Evolutionary conservation across 2,329 filamentous ascomycete species (phyloP).

Genomic region (Sphaerulina populicola): DNA sequence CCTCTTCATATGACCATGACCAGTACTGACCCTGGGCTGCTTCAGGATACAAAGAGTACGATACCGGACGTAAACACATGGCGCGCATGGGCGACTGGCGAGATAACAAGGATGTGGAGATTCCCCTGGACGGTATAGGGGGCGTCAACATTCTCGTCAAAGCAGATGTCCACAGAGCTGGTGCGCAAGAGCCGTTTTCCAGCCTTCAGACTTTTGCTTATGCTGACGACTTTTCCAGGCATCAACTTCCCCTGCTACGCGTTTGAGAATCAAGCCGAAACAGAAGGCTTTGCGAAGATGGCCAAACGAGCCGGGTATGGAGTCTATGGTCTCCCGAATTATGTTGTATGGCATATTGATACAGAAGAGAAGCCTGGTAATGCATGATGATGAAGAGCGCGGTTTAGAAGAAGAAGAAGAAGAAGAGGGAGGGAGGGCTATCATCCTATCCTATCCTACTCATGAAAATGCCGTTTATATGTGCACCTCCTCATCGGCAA

Average conservation of each 20-base stretch:
- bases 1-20: neutral
- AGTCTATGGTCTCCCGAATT: conserved; percentile 89
- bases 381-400: conserved; percentile 28
- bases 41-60: conserved; percentile 80
- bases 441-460: neutral
- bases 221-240: conserved; percentile 44
- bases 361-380: conserved; percentile 92
- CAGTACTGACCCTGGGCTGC: neutral
- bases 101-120: conserved; percentile 82
- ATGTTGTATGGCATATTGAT: conserved; percentile 97
- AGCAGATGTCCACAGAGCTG: conserved; percentile 90
- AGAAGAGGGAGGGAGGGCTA: neutral
- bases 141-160: conserved; percentile 97
- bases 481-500: neutral
- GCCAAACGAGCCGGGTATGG: conserved; percentile 90
- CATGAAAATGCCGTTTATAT: neutral
- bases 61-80: conserved; percentile 86
- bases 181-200: conserved; percentile 42
- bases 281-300: conserved; percentile 98
- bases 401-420: too few relatives aligned
- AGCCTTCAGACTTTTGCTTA: neutral
- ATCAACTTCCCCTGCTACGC: conserved; percentile 97
- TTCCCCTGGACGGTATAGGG: conserved; percentile 89
- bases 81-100: conserved; percentile 86
- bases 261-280: conserved; percentile 98